These are phyloP conservation scores for Alternaria brassicicola DNA, from an alignment of 2,329 filamentous ascomycete genomes.

Conservation along the genomic window DNA sequence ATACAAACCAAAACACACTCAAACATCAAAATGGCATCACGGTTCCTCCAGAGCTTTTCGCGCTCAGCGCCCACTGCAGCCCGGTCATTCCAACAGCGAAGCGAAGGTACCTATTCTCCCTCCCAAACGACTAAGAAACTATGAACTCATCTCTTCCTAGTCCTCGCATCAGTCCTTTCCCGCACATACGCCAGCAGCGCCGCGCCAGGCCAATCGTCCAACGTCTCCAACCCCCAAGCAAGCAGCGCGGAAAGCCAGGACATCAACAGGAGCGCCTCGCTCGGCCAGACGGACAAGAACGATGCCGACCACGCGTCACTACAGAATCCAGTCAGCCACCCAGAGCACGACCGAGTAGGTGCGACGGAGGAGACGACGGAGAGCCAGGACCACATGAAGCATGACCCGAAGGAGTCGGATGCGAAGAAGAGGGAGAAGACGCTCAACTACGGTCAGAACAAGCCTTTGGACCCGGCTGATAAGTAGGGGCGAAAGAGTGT, in stretches of 20 bases:
- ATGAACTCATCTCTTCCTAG: background rate
- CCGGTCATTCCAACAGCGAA: constrained; percentile 5
- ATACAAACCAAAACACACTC: background rate
- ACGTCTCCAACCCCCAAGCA: constrained; percentile 20
- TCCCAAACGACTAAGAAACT: rapidly evolving
- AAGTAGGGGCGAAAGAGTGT: constrained; percentile 2
- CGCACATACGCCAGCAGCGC: constrained; percentile 15
- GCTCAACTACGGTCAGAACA: constrained; percentile 21
- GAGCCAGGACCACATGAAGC: constrained; percentile 27
- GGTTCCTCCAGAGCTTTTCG: constrained; percentile 7
- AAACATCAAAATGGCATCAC: constrained; percentile 5
- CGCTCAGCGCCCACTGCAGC: constrained; percentile 2
- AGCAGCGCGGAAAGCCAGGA: constrained; percentile 16
- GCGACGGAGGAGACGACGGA: constrained; percentile 20
- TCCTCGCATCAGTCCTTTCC: background rate
- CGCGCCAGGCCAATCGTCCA: constrained; percentile 17
- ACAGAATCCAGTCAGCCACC: constrained; percentile 18
- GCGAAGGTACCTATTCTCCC: background rate
- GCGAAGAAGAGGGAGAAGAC: constrained; percentile 24
- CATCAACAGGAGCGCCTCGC: constrained; percentile 18
- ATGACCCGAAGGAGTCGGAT: constrained; percentile 25
- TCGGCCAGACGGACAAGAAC: constrained; percentile 9
- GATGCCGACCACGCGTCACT: constrained; percentile 16
- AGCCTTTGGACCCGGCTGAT: constrained; percentile 21
- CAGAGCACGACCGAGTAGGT: constrained; percentile 12